Conservation (phyloP, 148 eudicot genomes). For the Chenopodium album region DNA sequence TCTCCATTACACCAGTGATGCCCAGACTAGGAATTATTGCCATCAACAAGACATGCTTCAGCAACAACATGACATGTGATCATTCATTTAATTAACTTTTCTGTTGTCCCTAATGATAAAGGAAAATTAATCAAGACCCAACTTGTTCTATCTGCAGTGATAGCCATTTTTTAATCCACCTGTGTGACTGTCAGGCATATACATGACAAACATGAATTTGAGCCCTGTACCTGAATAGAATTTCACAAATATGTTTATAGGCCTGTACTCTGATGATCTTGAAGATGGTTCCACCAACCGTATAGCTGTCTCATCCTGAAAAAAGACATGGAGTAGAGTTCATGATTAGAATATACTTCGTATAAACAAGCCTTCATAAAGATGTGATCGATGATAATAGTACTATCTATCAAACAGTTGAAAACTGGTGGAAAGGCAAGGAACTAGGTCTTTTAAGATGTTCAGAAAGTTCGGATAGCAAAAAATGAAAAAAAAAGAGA, state of each 20-base stretch:
- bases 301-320: conserved; percentile 84
- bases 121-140: no score
- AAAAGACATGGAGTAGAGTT: neutral
- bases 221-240: conserved; percentile 78
- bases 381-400: neutral
- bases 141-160: no score
- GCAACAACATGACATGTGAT: no score
- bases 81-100: no score
- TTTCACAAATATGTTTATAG: conserved; percentile 74
- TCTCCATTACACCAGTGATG: neutral
- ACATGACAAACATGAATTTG: neutral
- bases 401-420: neutral
- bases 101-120: no score
- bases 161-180: no score
- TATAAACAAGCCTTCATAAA: neutral
- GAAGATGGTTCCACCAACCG: conserved; percentile 71
- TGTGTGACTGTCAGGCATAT: no score
- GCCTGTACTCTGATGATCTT: conserved; percentile 80
- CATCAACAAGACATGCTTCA: neutral
- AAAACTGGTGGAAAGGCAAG: neutral
- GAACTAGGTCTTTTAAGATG: neutral
- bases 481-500: neutral
- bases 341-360: neutral
- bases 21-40: neutral
- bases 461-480: neutral